These are phyloP conservation scores for Alisma plantagoaquatica DNA, from an alignment of 106 monocot genomes.

Conservation along the genomic window DNA sequence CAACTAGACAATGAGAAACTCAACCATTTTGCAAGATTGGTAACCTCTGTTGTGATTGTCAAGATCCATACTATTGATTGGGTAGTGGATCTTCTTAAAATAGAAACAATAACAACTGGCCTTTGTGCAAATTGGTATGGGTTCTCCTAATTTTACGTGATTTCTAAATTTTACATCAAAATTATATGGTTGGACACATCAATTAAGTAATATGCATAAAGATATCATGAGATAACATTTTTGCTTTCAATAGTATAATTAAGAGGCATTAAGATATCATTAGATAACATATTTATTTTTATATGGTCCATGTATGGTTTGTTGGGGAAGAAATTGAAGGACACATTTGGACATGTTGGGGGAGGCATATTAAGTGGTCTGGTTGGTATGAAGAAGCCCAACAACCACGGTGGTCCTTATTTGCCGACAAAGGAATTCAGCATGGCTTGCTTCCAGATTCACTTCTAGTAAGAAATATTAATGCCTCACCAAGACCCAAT, in stretches of 20 bases:
- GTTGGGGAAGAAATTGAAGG: conserved; percentile 46
- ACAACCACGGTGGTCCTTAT: conserved; percentile 48
- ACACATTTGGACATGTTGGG: conserved; percentile 44
- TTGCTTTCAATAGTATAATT: not conserved
- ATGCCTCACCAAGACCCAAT: conserved; percentile 26
- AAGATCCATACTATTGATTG: conserved; percentile 75
- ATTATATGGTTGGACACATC: not conserved
- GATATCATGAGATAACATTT: not conserved
- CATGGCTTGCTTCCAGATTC: conserved; percentile 37
- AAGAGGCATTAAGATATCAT: too few species aligned
- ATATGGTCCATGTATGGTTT: conserved; percentile 34
- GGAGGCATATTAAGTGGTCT: conserved; percentile 34
- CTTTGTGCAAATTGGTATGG: conserved; percentile 47
- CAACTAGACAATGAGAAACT: too few species aligned
- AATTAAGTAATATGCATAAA: not conserved
- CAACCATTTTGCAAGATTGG: too few species aligned
- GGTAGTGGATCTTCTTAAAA: conserved; percentile 62
- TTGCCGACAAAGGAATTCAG: conserved; percentile 53
- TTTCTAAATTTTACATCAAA: not conserved
- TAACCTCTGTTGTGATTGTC: conserved; percentile 59
- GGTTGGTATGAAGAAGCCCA: conserved; percentile 43
- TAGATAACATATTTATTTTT: not conserved
- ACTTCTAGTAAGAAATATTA: conserved; percentile 32
- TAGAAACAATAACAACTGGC: conserved; percentile 24
- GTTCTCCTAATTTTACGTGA: not conserved